Conservation (phyloP, 768 basidiomycete species). For the Naganishia onofrii region DNA sequence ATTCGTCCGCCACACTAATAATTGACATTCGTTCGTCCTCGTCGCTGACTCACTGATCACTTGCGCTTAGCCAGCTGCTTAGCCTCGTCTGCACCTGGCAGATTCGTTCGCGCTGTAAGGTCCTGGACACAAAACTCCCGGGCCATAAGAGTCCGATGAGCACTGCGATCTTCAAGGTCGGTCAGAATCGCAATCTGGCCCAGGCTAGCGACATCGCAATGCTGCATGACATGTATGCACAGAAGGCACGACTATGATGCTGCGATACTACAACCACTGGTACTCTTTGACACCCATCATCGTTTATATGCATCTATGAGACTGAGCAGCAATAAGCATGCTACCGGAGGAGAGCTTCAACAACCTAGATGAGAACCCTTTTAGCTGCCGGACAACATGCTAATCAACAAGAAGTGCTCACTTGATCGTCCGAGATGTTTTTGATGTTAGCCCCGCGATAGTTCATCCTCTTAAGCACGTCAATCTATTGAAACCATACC, state of each 20-base stretch:
- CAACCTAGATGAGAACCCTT: not conserved
- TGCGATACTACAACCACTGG: not conserved
- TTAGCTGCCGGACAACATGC: not conserved
- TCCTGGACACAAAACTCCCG: too few species aligned
- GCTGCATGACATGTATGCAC: not conserved
- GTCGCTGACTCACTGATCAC: too few species aligned
- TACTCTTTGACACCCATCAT: not conserved
- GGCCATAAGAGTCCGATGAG: too few species aligned
- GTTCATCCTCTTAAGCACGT: constrained; percentile 80
- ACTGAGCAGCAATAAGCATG: not conserved
- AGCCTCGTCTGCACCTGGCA: too few species aligned
- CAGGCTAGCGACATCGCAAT: too few species aligned
- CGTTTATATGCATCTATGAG: not conserved
- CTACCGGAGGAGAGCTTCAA: constrained; percentile 19
- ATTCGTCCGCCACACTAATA: too few species aligned
- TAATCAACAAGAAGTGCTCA: constrained; percentile 51
- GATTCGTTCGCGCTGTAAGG: too few species aligned
- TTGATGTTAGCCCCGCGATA: constrained; percentile 79
- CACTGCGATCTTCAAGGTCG: too few species aligned
- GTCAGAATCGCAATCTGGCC: too few species aligned
- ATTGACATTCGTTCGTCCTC: too few species aligned
- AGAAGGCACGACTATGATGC: not conserved
- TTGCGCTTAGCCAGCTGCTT: too few species aligned
- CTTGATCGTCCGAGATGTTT: constrained; percentile 74
- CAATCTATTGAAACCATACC: constrained; percentile 61